These are phyloP conservation scores for Penicillium sp. DNA, from an alignment of 2,329 filamentous ascomycete genomes.

Conservation along the genomic window DNA sequence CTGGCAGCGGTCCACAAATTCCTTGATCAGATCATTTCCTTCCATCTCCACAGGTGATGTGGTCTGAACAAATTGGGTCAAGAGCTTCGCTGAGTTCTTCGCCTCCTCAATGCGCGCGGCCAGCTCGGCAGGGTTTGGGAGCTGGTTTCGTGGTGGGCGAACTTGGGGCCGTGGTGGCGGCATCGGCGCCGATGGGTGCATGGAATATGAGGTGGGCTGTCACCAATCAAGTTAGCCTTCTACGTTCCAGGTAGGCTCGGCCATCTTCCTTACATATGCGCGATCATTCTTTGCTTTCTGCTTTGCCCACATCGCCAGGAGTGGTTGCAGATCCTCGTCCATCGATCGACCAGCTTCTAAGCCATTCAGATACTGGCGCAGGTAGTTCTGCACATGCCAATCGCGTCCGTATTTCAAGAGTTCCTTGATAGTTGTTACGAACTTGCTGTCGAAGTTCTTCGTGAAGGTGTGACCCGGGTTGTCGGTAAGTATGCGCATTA, in stretches of 20 bases:
- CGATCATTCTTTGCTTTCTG: slow-evolving; percentile 72
- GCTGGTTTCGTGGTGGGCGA: slow-evolving; percentile 44
- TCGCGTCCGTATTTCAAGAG: slow-evolving; percentile 74
- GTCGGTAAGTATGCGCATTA: slow-evolving; percentile 86
- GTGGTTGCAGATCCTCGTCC: slow-evolving; percentile 72
- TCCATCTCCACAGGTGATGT: slow-evolving; percentile 77
- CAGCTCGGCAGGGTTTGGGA: slow-evolving; percentile 75
- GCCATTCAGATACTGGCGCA: slow-evolving; percentile 82
- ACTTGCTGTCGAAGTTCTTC: slow-evolving; percentile 84
- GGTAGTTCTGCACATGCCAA: slow-evolving; percentile 77
- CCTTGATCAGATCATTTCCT: slow-evolving; percentile 83
- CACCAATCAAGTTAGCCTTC: background rate
- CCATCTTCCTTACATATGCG: slow-evolving; percentile 35
- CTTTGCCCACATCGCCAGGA: slow-evolving; percentile 86
- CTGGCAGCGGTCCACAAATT: slow-evolving; percentile 87
- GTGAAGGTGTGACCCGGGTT: slow-evolving; percentile 92
- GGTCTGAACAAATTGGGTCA: slow-evolving; percentile 89
- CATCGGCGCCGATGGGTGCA: background rate
- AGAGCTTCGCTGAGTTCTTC: slow-evolving; percentile 83
- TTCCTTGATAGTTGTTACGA: slow-evolving; percentile 74
- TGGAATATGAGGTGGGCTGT: background rate
- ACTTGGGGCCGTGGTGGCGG: slow-evolving; percentile 9
- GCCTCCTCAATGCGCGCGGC: slow-evolving; percentile 86
- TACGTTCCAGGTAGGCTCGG: background rate
- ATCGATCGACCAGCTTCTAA: slow-evolving; percentile 73